A percentile compares a stretch with the other conserved stretches of the same genome.
These are phyloP conservation scores for Pyronema omphalodes DNA, from an alignment of 495 filamentous ascomycete species.

Conservation along the genomic window DNA sequence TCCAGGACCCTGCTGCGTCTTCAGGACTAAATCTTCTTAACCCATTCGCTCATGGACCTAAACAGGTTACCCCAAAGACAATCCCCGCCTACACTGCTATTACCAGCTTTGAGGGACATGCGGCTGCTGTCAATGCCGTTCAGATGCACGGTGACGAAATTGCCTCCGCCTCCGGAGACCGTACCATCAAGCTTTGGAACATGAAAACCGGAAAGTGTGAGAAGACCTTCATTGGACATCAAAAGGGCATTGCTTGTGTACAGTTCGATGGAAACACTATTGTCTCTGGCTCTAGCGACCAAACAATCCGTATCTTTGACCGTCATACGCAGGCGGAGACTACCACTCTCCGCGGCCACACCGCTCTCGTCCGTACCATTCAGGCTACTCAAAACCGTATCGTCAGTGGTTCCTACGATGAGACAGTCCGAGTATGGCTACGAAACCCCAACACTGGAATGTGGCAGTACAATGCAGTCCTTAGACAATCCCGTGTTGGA, in stretches of 20 bases:
- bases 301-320: slow-evolving; percentile 88
- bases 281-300: slow-evolving; percentile 86
- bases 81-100: slow-evolving; percentile 53
- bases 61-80: slow-evolving; percentile 25
- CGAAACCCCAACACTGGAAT: slow-evolving; percentile 52
- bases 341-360: slow-evolving; percentile 63
- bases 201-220: slow-evolving; percentile 57
- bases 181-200: slow-evolving; percentile 83
- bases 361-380: slow-evolving; percentile 74
- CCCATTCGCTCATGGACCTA: slow-evolving; percentile 7
- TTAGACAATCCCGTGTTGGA: slow-evolving; percentile 38
- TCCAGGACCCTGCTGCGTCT: slow-evolving; percentile 11
- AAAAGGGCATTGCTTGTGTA: slow-evolving; percentile 92
- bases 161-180: slow-evolving; percentile 85
- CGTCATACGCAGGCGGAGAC: slow-evolving; percentile 66
- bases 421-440: slow-evolving; percentile 86
- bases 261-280: slow-evolving; percentile 95
- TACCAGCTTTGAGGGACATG: slow-evolving; percentile 60
- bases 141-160: slow-evolving; percentile 74
- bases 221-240: slow-evolving; percentile 65
- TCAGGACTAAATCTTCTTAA: slow-evolving; percentile 22
- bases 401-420: slow-evolving; percentile 88
- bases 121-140: slow-evolving; percentile 88
- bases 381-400: slow-evolving; percentile 74
- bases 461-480: slow-evolving; percentile 54